phyloP scores from a whole-genome alignment of 305 asterid genomes.

The Coffea humblotiana region DNA sequence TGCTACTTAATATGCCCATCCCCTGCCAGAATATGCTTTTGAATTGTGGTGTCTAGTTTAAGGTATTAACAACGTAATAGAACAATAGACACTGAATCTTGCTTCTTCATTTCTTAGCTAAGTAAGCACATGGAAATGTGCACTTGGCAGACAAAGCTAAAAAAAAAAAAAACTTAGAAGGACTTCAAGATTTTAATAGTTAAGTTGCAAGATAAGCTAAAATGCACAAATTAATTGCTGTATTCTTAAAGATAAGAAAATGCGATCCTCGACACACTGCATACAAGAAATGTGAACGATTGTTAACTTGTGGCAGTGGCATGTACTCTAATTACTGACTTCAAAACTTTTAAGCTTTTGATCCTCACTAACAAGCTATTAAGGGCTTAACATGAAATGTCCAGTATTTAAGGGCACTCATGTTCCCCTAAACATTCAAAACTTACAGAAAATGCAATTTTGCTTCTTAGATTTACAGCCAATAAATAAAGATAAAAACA shows the following conservation, averaged over 20 bases:
- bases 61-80: background rate
- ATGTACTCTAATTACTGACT: background rate
- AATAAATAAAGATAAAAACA: too few relatives aligned
- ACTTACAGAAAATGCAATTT: background rate
- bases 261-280: background rate
- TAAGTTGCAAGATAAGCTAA: background rate
- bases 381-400: too few relatives aligned
- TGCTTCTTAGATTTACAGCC: background rate
- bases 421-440: background rate
- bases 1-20: background rate
- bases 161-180: too few relatives aligned
- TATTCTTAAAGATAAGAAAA: background rate
- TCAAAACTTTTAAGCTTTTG: too few relatives aligned
- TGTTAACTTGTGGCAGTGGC: background rate
- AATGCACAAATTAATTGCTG: background rate
- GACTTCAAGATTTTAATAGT: background rate
- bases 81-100: background rate
- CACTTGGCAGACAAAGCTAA: background rate
- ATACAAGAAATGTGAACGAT: background rate
- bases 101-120: background rate
- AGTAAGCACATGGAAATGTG: background rate
- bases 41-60: background rate
- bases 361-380: background rate
- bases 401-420: background rate
- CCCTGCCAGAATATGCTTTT: background rate